phyloP scores from a whole-genome alignment of 2,329 filamentous ascomycete species.

The Ceratocystiopsis sp. region DNA sequence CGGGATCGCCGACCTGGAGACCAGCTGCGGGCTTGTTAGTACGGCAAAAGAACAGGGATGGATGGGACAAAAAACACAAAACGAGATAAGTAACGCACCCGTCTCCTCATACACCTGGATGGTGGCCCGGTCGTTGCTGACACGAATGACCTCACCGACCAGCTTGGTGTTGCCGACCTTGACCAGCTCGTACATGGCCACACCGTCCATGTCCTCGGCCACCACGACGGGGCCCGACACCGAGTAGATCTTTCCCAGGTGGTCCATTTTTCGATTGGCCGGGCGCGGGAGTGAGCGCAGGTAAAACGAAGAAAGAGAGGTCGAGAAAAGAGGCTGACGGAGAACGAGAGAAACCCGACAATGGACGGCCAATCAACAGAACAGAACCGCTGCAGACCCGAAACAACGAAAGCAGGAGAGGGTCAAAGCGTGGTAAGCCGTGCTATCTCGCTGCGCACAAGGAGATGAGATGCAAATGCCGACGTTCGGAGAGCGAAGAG shows the following conservation, averaged over 20 bases:
- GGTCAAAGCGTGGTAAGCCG: neutral
- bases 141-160: constrained; percentile 94
- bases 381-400: too few relatives aligned
- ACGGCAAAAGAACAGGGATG: neutral
- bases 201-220: constrained; percentile 95
- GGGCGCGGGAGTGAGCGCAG: neutral
- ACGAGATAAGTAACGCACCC: constrained; percentile 35
- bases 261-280: constrained; percentile 4
- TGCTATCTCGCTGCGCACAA: too few relatives aligned
- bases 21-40: constrained; percentile 42
- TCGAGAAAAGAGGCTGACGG: neutral
- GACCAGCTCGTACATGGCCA: constrained; percentile 99
- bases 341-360: too few relatives aligned
- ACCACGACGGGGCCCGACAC: constrained; percentile 60
- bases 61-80: neutral
- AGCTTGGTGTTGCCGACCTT: constrained; percentile 83
- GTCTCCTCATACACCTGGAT: constrained; percentile 99
- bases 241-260: constrained; percentile 13
- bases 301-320: neutral
- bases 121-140: constrained; percentile 86
- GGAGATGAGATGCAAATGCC: too few relatives aligned
- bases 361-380: too few relatives aligned
- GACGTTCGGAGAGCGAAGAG: neutral
- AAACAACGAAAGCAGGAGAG: neutral
- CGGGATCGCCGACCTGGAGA: constrained; percentile 89